These are phyloP conservation scores for Boletus patriciae DNA, from an alignment of 768 basidiomycete species.

Conservation along the genomic window DNA sequence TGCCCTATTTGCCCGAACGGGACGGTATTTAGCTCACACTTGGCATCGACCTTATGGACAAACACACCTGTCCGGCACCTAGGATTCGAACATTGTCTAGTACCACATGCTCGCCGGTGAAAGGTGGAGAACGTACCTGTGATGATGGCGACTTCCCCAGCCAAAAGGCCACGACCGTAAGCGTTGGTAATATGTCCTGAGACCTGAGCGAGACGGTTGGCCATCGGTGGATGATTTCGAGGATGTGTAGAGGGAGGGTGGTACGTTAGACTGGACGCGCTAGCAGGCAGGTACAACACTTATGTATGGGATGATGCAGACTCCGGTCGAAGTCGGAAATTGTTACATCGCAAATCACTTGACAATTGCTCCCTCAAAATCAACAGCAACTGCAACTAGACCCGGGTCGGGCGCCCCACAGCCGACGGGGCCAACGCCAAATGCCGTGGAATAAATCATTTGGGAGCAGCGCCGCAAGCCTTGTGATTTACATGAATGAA, in stretches of 20 bases:
- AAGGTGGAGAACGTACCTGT: constrained; percentile 54
- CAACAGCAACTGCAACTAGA: neutral
- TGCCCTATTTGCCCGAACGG: constrained; percentile 50
- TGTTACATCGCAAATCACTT: neutral
- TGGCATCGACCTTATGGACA: neutral
- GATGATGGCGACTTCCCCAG: constrained; percentile 81
- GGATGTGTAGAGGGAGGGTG: neutral
- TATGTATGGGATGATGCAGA: neutral
- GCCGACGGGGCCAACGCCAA: neutral
- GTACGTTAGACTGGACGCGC: too few relatives aligned
- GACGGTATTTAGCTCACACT: neutral
- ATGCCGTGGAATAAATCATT: neutral
- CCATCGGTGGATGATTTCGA: constrained; percentile 35
- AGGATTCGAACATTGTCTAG: constrained; percentile 3
- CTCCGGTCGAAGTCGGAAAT: neutral
- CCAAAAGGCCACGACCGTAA: constrained; percentile 55
- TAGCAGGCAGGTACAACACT: neutral
- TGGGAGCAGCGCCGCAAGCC: too few relatives aligned
- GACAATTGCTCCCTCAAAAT: neutral
- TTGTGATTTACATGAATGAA: too few relatives aligned
- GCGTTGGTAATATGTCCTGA: constrained; percentile 64
- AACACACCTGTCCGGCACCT: constrained; percentile 74
- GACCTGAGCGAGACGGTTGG: constrained; percentile 64
- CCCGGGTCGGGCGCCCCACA: neutral
- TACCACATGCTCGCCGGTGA: neutral